Conservation (phyloP, 371 early-diverging fungal genomes). For the Scutellospora calospora region DNA sequence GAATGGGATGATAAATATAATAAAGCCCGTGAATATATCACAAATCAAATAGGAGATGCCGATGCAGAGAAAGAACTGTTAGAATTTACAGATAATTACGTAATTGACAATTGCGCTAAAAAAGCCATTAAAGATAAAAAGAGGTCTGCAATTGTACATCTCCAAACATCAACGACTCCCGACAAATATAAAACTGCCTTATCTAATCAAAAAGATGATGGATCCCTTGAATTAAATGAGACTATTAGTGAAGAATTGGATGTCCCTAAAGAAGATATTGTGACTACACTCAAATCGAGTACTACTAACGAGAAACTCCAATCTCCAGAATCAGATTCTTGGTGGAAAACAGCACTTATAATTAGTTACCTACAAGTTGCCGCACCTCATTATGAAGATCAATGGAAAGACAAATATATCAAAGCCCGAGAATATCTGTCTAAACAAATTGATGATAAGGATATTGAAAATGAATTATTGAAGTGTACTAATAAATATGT, state of each 20-base stretch:
- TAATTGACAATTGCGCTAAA: neutral
- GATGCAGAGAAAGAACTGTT: constrained; percentile 20
- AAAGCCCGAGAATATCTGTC: constrained; percentile 13
- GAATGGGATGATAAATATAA: no score
- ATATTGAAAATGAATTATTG: constrained; percentile 22
- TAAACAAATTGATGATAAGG: neutral
- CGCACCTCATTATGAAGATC: neutral
- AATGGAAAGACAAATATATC: constrained; percentile 4
- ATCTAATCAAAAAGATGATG: neutral
- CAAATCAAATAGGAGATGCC: no score
- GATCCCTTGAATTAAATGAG: neutral
- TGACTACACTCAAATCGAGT: neutral
- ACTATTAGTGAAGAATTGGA: constrained; percentile 3
- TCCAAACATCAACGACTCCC: neutral
- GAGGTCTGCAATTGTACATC: no score
- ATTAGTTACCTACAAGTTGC: neutral
- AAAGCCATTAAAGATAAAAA: constrained; percentile 29
- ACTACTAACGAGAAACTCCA: constrained; percentile 9
- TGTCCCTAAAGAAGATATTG: neutral
- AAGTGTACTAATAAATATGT: neutral
- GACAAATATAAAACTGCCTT: neutral
- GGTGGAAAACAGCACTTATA: constrained; percentile 1
- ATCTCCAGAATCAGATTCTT: neutral
- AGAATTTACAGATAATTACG: neutral
- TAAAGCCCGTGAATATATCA: no score